Conservation (phyloP, 1,284 basidiomycete genomes). For the Rhodotorula sp. region DNA sequence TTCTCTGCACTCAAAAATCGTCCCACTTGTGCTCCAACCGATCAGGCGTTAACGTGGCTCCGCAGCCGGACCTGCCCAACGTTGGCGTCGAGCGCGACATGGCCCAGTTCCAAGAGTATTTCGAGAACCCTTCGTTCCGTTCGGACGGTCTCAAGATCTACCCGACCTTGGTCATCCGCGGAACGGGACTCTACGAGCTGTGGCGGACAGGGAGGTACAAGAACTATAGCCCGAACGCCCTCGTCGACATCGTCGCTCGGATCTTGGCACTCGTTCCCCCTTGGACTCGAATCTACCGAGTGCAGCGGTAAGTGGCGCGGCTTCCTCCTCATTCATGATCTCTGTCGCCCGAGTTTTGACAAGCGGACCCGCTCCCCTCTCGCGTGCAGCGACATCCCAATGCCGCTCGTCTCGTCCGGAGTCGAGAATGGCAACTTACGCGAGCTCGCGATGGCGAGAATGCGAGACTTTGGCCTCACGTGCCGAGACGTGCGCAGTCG, state of each 20-base stretch:
- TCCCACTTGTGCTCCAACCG: background rate
- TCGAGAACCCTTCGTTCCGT: slow-evolving; percentile 96
- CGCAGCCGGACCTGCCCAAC: slow-evolving; percentile 70
- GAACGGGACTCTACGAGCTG: slow-evolving; percentile 69
- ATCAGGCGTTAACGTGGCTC: slow-evolving; percentile 11
- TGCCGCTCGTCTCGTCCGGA: slow-evolving; percentile 90
- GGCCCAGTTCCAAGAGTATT: slow-evolving; percentile 97
- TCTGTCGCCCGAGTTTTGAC: background rate
- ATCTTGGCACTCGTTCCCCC: slow-evolving; percentile 96
- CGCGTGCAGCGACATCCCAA: slow-evolving; percentile 76
- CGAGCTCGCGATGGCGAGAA: slow-evolving; percentile 90
- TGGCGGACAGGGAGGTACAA: slow-evolving; percentile 63
- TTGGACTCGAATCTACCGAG: slow-evolving; percentile 98
- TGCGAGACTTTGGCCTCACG: slow-evolving; percentile 98
- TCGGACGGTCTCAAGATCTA: slow-evolving; percentile 98
- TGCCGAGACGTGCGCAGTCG: slow-evolving; percentile 97
- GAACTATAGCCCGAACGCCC: slow-evolving; percentile 96
- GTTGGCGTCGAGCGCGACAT: slow-evolving; percentile 96
- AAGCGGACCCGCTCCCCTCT: slow-evolving; percentile 20
- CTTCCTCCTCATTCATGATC: background rate
- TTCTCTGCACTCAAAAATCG: background rate
- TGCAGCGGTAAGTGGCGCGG: slow-evolving; percentile 67
- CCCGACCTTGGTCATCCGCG: slow-evolving; percentile 95
- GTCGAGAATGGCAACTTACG: slow-evolving; percentile 98
- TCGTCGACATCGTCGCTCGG: slow-evolving; percentile 94